Evolutionary conservation across 2,329 filamentous ascomycete genomes (phyloP).

Genomic region (Ophiocordyceps camponoti-saundersi): DNA sequence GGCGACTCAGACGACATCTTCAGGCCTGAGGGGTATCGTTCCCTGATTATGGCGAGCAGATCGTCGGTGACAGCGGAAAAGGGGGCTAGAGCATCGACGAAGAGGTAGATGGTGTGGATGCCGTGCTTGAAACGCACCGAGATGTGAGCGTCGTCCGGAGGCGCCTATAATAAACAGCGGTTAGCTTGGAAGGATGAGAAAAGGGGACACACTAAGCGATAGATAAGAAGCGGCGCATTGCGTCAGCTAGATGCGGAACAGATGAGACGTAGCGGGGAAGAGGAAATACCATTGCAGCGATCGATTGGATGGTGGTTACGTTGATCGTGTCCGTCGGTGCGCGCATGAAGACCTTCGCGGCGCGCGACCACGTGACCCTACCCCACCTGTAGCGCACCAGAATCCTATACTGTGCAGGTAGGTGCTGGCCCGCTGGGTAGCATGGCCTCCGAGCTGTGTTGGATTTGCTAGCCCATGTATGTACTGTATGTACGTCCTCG

Average conservation of each 20-base stretch:
- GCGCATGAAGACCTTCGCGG: neutral
- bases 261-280: neutral
- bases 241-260: constrained; percentile 2
- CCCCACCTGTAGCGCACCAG: neutral
- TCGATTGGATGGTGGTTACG: neutral
- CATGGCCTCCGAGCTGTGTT: too few species aligned
- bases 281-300: neutral
- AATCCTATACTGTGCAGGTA: neutral
- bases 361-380: neutral
- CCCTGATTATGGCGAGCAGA: constrained; percentile 39
- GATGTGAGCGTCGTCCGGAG: constrained; percentile 30
- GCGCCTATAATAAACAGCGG: neutral
- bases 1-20: constrained; percentile 15
- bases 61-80: constrained; percentile 39
- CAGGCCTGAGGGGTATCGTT: constrained; percentile 38
- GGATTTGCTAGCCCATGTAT: too few species aligned
- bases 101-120: constrained; percentile 52
- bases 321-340: neutral
- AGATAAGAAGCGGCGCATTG: neutral
- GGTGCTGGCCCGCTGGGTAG: too few species aligned
- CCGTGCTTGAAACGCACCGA: constrained; percentile 60
- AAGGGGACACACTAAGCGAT: too few species aligned
- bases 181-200: too few species aligned
- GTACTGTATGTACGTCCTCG: too few species aligned
- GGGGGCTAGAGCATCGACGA: constrained; percentile 39